These are phyloP conservation scores for Yarrowia sp. DNA, from an alignment of 805 yeast genomes.

Conservation along the genomic window DNA sequence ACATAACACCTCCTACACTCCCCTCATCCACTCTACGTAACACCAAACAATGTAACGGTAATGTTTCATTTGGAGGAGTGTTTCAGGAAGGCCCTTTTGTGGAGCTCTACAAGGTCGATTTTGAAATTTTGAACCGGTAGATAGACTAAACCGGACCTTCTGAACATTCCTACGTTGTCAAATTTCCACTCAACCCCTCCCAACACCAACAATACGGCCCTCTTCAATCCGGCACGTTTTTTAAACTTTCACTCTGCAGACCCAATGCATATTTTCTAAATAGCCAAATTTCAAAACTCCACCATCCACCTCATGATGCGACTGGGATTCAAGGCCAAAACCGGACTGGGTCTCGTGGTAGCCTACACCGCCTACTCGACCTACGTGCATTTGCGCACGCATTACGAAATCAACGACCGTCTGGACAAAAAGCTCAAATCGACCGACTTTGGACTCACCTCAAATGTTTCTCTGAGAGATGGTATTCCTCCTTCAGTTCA, in stretches of 20 bases:
- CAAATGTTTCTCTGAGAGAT: slow-evolving; percentile 29
- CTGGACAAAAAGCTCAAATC: slow-evolving; percentile 36
- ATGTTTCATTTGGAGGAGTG: background rate
- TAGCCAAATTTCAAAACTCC: too few species aligned
- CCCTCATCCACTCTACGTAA: background rate
- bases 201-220: too few species aligned
- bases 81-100: background rate
- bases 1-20: background rate
- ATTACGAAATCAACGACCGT: slow-evolving; percentile 51
- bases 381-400: slow-evolving; percentile 56
- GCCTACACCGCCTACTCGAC: slow-evolving; percentile 66
- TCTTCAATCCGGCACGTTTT: too few species aligned
- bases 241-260: too few species aligned
- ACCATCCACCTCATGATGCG: slow-evolving; percentile 5
- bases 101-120: background rate
- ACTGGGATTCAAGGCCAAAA: slow-evolving; percentile 29
- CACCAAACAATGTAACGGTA: slow-evolving; percentile 3
- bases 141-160: too few species aligned
- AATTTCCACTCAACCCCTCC: too few species aligned
- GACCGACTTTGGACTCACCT: background rate
- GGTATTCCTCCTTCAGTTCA: slow-evolving; percentile 32
- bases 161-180: too few species aligned
- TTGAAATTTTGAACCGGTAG: too few species aligned
- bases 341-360: slow-evolving; percentile 33
- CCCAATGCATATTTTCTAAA: background rate